Percentiles rank a stretch among this genome's conserved stretches.
Evolutionary conservation across 306 rosid genomes (phyloP).

Genomic region (Pachyrhizus erosus): DNA sequence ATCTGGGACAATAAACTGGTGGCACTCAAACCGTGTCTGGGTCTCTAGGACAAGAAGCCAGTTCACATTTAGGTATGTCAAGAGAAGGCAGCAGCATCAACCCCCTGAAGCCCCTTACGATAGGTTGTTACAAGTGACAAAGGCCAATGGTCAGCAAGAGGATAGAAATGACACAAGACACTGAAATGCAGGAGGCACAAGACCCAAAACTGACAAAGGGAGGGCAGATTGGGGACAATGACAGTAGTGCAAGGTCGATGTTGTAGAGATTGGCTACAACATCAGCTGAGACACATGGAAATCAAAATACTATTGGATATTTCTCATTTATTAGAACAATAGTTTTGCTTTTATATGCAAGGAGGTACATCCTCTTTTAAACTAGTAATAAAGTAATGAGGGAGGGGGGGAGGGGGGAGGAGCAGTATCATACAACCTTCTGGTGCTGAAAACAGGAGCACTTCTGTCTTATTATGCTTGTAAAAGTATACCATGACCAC

Average conservation of each 20-base stretch:
- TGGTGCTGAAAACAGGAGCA: background rate
- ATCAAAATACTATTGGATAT: background rate
- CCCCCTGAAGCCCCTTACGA: background rate
- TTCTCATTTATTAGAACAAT: background rate
- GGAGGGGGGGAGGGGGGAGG: no score
- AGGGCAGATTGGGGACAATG: background rate
- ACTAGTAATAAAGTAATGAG: background rate
- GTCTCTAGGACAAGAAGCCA: no score
- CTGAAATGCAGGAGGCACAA: background rate
- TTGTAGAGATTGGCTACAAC: background rate
- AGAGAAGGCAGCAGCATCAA: background rate
- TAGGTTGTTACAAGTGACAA: background rate
- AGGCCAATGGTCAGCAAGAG: background rate
- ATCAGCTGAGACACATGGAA: background rate
- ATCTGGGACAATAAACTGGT: background rate
- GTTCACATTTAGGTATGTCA: background rate
- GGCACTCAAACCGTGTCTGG: no score
- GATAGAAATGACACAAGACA: background rate
- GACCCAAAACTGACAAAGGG: background rate
- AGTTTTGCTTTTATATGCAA: background rate
- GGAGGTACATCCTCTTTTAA: background rate
- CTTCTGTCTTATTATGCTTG: background rate
- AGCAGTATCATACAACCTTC: background rate
- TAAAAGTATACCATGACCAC: constrained; percentile 5
- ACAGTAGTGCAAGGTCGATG: background rate